Base-by-base conservation (phyloP, 2,329 filamentous ascomycete genomes). In the Meredithiella fracta region DNA sequence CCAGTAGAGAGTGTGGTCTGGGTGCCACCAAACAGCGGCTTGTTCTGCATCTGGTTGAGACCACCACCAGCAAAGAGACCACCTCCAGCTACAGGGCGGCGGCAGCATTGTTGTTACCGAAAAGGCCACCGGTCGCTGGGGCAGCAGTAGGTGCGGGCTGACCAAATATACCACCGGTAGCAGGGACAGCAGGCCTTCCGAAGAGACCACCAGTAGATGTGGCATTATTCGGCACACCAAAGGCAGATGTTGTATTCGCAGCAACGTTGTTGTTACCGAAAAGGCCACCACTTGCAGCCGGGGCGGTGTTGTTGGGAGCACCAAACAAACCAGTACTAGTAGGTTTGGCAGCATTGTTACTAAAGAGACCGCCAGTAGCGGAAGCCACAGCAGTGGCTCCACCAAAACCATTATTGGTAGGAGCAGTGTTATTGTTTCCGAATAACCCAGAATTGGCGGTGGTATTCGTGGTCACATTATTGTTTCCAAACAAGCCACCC, bases 11-110 rank as follows among this genome's bases (percentile, higher is more conserved):
- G 71, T 14, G 71, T 62, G 29, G 69, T 62, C 52, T 73, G 51
- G 25, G 65, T 54, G 54, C 60, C 59, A 1, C 77, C 77, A 56
- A 82, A 82, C 2, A 80, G 66, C 1, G 75, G 70, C 3, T 69
- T 68, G 34, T 68, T 64, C 29, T 65, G 61, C 47, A 65, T 63
- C 22, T 52, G 50, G 22, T 31, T 31, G 9, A 52, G 17, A 22
- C 50, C 58, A 37, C 49, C 58, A 29, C 59, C 67, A n/a, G n/a
- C n/a, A 53, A 76, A 76, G 1, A 75, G 63, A 38, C 70, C 67
- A 9, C 68, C 68, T 22, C 62, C 61, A 3, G 64, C 29, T 11
- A 58, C 20, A 61, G 53, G 3, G 65, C 55, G 67, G 61, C n/a
- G 7, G 50, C 38, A 11, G 68, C 69, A 3, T 58, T 37, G n/a